Base-by-base conservation (phyloP, 2,329 filamentous ascomycete genomes). In the Chaetomiaceae sp. region DNA sequence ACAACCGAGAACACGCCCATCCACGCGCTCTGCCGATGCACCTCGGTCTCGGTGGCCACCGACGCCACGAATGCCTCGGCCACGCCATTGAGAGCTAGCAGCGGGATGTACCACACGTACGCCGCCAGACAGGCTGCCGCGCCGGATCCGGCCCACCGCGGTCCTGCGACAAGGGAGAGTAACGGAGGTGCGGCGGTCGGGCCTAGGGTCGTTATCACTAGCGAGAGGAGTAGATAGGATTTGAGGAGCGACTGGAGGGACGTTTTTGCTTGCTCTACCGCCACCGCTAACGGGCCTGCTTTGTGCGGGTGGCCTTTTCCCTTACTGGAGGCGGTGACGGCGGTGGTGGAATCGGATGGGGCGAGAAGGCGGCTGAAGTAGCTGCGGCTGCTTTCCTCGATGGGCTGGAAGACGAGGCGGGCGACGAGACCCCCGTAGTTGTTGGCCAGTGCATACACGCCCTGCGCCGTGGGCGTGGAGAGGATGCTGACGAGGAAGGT, bases 381-480 rank as follows among this genome's bases (percentile, higher is more conserved):
- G 65, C 86, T 90, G 34, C 95, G 86, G 58, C 87, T 91, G 67
- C 87, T 92, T 70, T 99, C 95, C 69, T 99, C 94, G 55, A 99
- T 83, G 7, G 94, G 95, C 65, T 97, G 94, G 67, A 99, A 92
- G 46, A 99, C 74, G 58, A 97, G 82, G 3, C 94, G 82, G 0
- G 94, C 94, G 25, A 95, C 74, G 0, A 99, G 80, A 2, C 91
- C 89, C 20, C 94, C 94, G 67, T 94, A 99, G 69, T 97, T 99
- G 63, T 90, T 90, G 48, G 92, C 94, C 5, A 99, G 78, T 0
- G 91, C 90, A 66, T 97, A 99, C 32, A 90, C 84, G 13, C 94
- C 94, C 72, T 97, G 94, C 4, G 91, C 87, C 37, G 82, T 76
- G 1, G 94, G 80, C 0, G 84, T 84, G 6, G 91, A 86, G 53